Base-by-base conservation (phyloP, 768 basidiomycete species). In the Collybiopsis confluens region DNA sequence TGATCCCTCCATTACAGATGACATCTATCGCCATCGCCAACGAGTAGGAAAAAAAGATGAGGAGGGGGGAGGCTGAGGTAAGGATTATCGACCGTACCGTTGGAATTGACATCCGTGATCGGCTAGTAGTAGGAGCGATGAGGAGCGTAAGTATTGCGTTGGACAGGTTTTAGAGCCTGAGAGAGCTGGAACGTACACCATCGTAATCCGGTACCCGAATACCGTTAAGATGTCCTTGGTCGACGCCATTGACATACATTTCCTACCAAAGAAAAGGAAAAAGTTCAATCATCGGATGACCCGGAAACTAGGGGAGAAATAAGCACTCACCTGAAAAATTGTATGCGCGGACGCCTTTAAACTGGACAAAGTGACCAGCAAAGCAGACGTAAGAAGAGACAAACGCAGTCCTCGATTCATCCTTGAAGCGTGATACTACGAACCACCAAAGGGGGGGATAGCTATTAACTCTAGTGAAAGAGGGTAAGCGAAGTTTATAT, bases 191-290 rank as follows among this genome's bases (percentile, higher is more conserved):
- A 59, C 66, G 5, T 57, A 68, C 66, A 10, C 66, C 67, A 54
- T 66, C 65, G 58, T 66, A 69, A 48, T 59, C 57, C 4, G 75
- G 74, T 1, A 75, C 75, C 16, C 77, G 74, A 46, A 79, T 70
- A 16, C 76, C 76, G 47, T 64, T 71, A 16, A 64, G 63, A 46
- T 76, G 72, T 6, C 76, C 77, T 64, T 77, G 72, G 56, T 70
- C 70, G 13, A 73, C 73, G 20, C 77, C 77, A 56, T 78, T 76
- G 30, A 79, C 74, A 42, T 73, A 74, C 24, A 79, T 18, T 41
- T 70, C 68, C 72, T 73, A 43, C 4, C 15, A 15, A 20, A 18
- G 38, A 24, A 9, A 10, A 46, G 6, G 13, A 27, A 38, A n/a
- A 24, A 23, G 8, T 18, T 9, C 28, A 18, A 9, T 16, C 8